phyloP scores from a whole-genome alignment of 148 eudicot genomes.

The Tetragonia tetragonoides region DNA sequence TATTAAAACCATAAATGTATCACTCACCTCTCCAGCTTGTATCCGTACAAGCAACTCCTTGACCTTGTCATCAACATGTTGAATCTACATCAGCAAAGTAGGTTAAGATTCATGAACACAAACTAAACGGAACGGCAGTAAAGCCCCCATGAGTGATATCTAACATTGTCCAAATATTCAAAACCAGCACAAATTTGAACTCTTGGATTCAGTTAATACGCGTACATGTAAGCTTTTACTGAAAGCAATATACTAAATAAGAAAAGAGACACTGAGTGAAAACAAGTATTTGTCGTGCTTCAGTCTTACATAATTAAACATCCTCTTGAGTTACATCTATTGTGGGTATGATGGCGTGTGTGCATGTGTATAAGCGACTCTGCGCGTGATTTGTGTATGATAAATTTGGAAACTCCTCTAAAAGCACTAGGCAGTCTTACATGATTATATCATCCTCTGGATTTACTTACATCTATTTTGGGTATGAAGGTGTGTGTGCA shows the following conservation, averaged over 20 bases:
- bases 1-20: not conserved
- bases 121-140: not conserved
- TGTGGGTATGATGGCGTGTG: not conserved
- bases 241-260: not conserved
- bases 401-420: not conserved
- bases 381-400: not conserved
- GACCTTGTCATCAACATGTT: slow-evolving; percentile 53
- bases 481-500: not conserved
- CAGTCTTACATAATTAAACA: not conserved
- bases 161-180: not conserved
- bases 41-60: slow-evolving; percentile 55
- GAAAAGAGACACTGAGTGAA: not conserved
- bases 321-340: not conserved
- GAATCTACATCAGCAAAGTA: slow-evolving; percentile 45
- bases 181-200: slow-evolving; percentile 2
- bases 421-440: not conserved
- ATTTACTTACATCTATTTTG: not conserved
- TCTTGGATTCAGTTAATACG: not conserved
- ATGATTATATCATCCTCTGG: not conserved
- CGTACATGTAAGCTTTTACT: not conserved
- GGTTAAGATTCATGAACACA: not conserved
- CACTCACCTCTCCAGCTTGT: slow-evolving; percentile 61
- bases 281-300: not conserved
- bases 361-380: not conserved
- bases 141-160: not conserved